Conservation (phyloP, 176 grass and related monocot species). For the Eremochloa ophiuroides region DNA sequence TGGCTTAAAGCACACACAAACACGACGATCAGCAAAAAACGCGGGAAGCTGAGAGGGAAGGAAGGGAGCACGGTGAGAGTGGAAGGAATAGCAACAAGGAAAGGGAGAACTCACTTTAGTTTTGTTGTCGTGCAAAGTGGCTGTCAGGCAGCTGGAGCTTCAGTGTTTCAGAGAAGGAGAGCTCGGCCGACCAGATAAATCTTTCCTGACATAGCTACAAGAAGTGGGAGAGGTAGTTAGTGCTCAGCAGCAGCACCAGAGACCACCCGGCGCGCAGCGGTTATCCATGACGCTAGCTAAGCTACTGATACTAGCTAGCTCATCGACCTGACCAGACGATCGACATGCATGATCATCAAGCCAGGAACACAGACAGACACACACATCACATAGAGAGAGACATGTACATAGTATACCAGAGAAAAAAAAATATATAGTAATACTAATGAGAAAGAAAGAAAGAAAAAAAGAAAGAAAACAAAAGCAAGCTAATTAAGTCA, state of each 20-base stretch:
- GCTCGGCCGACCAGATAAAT: conserved; percentile 28
- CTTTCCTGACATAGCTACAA: conserved; percentile 23
- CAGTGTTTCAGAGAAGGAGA: neutral
- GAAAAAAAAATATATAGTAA: neutral
- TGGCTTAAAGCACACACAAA: neutral
- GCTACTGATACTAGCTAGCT: neutral
- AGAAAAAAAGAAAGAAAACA: neutral
- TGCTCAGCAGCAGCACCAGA: neutral
- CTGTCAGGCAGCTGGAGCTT: neutral
- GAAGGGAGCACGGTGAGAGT: neutral
- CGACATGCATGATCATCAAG: neutral
- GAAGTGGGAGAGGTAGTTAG: neutral
- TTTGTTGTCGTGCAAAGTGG: neutral
- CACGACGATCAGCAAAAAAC: neutral
- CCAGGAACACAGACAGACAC: neutral
- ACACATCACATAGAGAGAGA: neutral
- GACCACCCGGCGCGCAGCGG: neutral
- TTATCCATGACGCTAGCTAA: conserved; percentile 19
- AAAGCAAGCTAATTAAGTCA: neutral
- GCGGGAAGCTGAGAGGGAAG: neutral
- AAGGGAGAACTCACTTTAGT: conserved; percentile 28
- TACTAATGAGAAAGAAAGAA: neutral
- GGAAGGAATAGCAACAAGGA: neutral
- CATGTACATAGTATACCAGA: neutral
- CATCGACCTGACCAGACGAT: neutral